phyloP scores from a whole-genome alignment of 208 protist species.

The Crithidia expoeki region DNA sequence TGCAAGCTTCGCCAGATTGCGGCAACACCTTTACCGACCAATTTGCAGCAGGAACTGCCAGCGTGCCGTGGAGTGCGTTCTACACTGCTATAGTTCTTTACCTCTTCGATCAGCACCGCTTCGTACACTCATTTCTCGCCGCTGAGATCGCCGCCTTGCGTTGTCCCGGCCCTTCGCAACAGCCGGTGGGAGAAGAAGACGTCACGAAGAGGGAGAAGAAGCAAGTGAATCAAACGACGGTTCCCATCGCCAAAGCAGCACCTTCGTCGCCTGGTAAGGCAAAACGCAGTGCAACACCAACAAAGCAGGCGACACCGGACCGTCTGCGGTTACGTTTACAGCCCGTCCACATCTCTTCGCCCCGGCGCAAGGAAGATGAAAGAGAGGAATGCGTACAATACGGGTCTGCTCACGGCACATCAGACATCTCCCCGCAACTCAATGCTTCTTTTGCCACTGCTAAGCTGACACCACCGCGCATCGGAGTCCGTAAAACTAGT shows the following conservation, averaged over 20 bases:
- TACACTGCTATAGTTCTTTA: conserved; percentile 21
- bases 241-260: neutral
- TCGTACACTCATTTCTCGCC: conserved; percentile 25
- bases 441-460: neutral
- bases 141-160: conserved; percentile 12
- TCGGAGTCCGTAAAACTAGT: neutral
- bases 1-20: neutral
- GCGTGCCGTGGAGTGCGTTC: conserved; percentile 14
- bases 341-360: neutral
- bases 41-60: neutral
- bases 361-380: neutral
- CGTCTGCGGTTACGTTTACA: neutral
- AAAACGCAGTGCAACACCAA: neutral
- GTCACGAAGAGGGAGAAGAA: neutral
- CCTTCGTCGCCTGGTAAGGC: neutral
- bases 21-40: neutral
- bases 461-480: neutral
- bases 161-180: neutral
- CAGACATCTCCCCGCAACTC: neutral
- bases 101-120: conserved; percentile 18
- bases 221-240: neutral
- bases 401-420: neutral
- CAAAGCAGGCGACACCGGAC: neutral
- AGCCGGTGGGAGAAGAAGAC: too few relatives aligned
- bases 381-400: neutral